These are phyloP conservation scores for Phytophthora idaei DNA, from an alignment of 352 stramenopile species.

Conservation along the genomic window DNA sequence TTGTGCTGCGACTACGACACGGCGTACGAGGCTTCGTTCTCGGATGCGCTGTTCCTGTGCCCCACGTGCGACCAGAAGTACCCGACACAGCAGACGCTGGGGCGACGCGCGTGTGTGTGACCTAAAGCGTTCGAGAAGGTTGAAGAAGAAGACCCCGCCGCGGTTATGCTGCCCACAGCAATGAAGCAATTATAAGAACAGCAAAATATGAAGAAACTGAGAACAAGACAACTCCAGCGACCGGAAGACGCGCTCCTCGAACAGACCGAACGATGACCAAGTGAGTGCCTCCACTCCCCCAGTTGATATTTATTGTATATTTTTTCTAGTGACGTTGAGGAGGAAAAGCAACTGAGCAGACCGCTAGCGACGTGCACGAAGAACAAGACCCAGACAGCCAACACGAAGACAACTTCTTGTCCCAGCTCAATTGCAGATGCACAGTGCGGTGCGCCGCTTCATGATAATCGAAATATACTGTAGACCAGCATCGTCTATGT, in stretches of 20 bases:
- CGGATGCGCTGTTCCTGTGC: constrained; percentile 76
- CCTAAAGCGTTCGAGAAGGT: constrained; percentile 45
- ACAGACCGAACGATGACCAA: constrained; percentile 6
- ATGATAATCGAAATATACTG: constrained; percentile 2
- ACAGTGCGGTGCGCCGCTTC: constrained; percentile 23
- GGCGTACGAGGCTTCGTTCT: constrained; percentile 39
- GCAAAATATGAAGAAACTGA: not conserved
- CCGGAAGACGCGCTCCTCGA: constrained; percentile 1
- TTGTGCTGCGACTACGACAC: constrained; percentile 61
- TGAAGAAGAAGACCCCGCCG: constrained; percentile 6
- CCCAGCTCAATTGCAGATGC: constrained; percentile 4
- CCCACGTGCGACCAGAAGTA: constrained; percentile 83
- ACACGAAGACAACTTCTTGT: constrained; percentile 2
- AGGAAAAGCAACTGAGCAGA: constrained; percentile 10
- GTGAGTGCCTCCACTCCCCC: constrained; percentile 2
- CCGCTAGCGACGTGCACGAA: constrained; percentile 6
- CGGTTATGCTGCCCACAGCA: not conserved
- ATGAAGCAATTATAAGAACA: constrained; percentile 5
- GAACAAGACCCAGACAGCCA: constrained; percentile 12
- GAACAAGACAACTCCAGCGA: constrained; percentile 1
- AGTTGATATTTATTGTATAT: constrained; percentile 44
- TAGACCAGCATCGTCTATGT: constrained; percentile 11
- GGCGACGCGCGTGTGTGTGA: constrained; percentile 64
- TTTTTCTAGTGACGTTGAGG: constrained; percentile 27
- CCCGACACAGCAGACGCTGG: constrained; percentile 81